Base-by-base conservation (phyloP, 2,329 filamentous ascomycete genomes). In the Davidsoniella virescens region DNA sequence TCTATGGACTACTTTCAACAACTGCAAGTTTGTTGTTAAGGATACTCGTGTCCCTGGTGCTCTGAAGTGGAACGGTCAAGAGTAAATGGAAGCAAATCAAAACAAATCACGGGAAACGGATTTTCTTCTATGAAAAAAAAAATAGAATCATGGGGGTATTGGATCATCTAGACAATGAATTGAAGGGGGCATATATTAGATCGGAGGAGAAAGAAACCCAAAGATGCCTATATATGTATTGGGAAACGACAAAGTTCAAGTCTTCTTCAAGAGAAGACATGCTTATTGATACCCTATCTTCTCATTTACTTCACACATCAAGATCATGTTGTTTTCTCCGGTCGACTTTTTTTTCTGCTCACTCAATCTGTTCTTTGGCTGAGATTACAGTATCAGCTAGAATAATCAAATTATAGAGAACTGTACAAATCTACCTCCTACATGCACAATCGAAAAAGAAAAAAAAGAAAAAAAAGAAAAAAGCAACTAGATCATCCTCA, bases 1-100 rank as follows among this genome's bases (percentile, higher is more conserved):
- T 49, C 62, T 73, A 44, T 70, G 68, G 67, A 58, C 59, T 10
- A 67, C 65, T 14, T 73, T 70, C 57, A 68, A 62, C 39, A 63
- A 61, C 46, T 70, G 68, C 63, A 67, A 69, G 54, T 73, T 67
- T 56, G 69, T 72, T 26, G 67, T 69, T 52, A 45, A 52, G 41
- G 51, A 52, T 16, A 37, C 43, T 38, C 42, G 47, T 37, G 46
- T 51, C 16, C 55, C 54, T 5, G 55, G 55, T 20, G 50, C 54
- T 36, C 46, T 56, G 33, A 54, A 55, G 37, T 56, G 55, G 55
- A 23, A 48, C 17, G 37, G 26, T 33, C 51, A 49, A 42, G 36
- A 50, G 14, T 44, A 44, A 44, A 18, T 23, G 8, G 41, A 5
- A 9, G 26, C 23, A 9, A 33, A 33, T 9, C 2, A 33, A 48